phyloP scores from a whole-genome alignment of 1,284 basidiomycete genomes.

The Caloboletus firmus region DNA sequence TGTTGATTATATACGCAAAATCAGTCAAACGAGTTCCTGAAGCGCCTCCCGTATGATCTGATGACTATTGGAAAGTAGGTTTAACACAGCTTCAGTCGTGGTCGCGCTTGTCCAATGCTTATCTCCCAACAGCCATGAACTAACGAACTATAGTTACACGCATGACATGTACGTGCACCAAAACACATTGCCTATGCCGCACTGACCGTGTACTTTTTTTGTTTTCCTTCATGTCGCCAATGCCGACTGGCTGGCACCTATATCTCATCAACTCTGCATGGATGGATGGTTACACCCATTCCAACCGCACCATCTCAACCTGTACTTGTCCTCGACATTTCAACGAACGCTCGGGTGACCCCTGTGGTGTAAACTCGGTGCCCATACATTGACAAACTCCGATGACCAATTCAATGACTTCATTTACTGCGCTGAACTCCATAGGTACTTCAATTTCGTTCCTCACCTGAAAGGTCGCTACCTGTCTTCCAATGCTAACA shows the following conservation, averaged over 20 bases:
- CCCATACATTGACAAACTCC: not conserved
- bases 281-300: not conserved
- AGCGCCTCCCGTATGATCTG: constrained; percentile 77
- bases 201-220: constrained; percentile 8
- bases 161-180: constrained; percentile 61
- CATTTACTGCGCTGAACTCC: not conserved
- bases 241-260: not conserved
- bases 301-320: too few relatives aligned
- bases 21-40: constrained; percentile 70
- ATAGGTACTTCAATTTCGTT: constrained; percentile 69
- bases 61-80: constrained; percentile 80
- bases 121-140: constrained; percentile 63
- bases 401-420: not conserved
- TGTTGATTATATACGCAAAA: not conserved
- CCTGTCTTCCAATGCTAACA: constrained; percentile 83
- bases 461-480: constrained; percentile 74
- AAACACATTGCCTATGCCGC: not conserved
- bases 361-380: not conserved
- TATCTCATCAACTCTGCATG: not conserved
- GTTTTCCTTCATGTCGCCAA: not conserved
- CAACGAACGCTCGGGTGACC: not conserved
- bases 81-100: not conserved
- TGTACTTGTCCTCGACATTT: not conserved
- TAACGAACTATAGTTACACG: constrained; percentile 77
- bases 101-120: constrained; percentile 5